phyloP scores from a whole-genome alignment of 2,329 filamentous ascomycete species.

The Periglandula ipomoeae region DNA sequence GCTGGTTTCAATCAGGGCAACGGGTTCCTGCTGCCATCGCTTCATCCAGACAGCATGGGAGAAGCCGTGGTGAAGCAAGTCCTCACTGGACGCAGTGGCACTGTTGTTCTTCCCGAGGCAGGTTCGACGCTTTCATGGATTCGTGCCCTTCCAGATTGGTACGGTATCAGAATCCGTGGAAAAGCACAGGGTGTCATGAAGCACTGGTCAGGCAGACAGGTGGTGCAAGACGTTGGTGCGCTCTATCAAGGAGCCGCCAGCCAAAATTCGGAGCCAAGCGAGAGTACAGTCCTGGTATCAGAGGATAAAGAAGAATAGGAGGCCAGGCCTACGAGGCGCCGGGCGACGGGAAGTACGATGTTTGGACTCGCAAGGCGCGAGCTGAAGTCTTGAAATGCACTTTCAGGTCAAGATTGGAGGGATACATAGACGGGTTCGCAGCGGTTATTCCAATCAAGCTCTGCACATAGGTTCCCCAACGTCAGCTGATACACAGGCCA shows the following conservation, averaged over 20 bases:
- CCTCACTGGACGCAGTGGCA: slow-evolving; percentile 36
- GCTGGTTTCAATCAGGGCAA: slow-evolving; percentile 46
- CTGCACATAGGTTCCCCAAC: no score
- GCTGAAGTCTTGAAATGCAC: no score
- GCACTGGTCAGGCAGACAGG: slow-evolving; percentile 36
- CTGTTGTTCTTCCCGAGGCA: slow-evolving; percentile 36
- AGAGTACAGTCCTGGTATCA: slow-evolving; percentile 21
- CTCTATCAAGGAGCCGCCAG: slow-evolving; percentile 1
- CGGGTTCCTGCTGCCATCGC: slow-evolving; percentile 23
- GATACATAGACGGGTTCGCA: no score
- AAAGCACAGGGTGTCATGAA: slow-evolving; percentile 32
- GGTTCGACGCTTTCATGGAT: slow-evolving; percentile 32
- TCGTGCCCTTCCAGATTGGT: slow-evolving; percentile 53
- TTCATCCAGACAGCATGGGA: slow-evolving; percentile 32
- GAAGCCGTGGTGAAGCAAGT: slow-evolving; percentile 40
- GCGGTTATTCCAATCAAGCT: no score
- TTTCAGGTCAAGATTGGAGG: no score
- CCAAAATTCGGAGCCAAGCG: slow-evolving; percentile 3
- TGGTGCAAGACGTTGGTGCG: slow-evolving; percentile 34
- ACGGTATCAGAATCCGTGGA: slow-evolving; percentile 42
- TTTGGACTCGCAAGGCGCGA: no score
- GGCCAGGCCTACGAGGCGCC: no score
- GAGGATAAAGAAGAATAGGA: slow-evolving; percentile 14
- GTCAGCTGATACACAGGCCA: no score
- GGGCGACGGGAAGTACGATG: no score